Evolutionary conservation across 2,329 filamentous ascomycete genomes (phyloP).

Genomic region (Beauveria sp.): DNA sequence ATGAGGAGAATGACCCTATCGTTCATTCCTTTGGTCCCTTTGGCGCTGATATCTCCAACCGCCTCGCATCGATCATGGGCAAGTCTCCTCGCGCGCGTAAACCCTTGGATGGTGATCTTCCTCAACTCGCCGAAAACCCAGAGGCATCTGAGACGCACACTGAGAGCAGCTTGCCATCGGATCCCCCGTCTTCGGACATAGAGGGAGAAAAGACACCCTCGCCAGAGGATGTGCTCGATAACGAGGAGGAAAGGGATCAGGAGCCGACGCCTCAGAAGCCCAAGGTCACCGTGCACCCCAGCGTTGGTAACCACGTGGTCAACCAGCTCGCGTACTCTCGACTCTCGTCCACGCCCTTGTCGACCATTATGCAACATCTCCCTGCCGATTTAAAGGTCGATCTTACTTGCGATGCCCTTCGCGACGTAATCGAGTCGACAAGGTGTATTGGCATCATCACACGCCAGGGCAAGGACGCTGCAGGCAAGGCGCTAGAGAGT

Average conservation of each 20-base stretch:
- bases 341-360: constrained; percentile 82
- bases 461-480: constrained; percentile 90
- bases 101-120: constrained; percentile 13
- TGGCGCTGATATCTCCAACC: constrained; percentile 74
- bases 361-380: constrained; percentile 80
- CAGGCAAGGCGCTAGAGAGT: constrained; percentile 86
- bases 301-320: constrained; percentile 74
- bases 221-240: not conserved
- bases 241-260: not conserved
- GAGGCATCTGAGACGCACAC: constrained; percentile 11
- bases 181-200: constrained; percentile 8
- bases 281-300: constrained; percentile 30
- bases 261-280: constrained; percentile 13
- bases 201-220: constrained; percentile 5
- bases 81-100: constrained; percentile 49
- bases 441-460: constrained; percentile 80
- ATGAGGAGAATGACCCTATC: constrained; percentile 92
- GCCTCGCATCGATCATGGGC: constrained; percentile 70
- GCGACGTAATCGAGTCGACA: constrained; percentile 63
- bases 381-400: constrained; percentile 56
- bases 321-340: constrained; percentile 96
- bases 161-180: constrained; percentile 8
- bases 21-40: constrained; percentile 89
- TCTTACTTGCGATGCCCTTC: constrained; percentile 57
- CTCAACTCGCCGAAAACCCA: constrained; percentile 1